Base-by-base conservation (phyloP, 169 alveolate species). In the Amoebophrya sp. region DNA sequence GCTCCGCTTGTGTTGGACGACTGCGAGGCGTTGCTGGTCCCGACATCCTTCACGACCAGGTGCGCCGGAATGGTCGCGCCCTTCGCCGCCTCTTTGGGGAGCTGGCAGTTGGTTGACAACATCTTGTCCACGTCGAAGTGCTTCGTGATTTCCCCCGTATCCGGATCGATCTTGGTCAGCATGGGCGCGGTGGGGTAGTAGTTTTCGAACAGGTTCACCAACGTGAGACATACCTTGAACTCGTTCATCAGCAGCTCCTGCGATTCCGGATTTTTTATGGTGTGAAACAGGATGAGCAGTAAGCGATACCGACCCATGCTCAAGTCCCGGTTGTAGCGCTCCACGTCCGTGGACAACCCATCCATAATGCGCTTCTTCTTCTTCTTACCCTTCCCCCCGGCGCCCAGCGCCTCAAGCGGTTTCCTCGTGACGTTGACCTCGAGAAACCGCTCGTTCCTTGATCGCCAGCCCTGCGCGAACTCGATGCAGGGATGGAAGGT, bases 21-120 rank as follows among this genome's bases (percentile, higher is more conserved):
- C n/a, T n/a, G n/a, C 7, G 29, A 12, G 66, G 29, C 18, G 18
- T 7, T 18, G 7, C 18, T 47, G 29, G 7, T 18, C 10, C 1
- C 32, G 1, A 7, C 83, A 2, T 18, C 35, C 29, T 18, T 2
- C 39, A n/a, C 12, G 29, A 66, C 39, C 35, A 7, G 35, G 38
- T 18, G 35, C 83, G 83, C 83, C 18, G 83, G 83, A 25, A 66
- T 66, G 83, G 83, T 66, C 83, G 83, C 83, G 32, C 83, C 83
- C 35, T n/a, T 66, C 35, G 32, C 32, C 35, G 35, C 35, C 18
- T 66, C 83, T 66, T 66, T 66, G 32, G 12, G 83, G 32, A 66
- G 83, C 39, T 25, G 35, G 83, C 83, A 66, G 10, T 18, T 25
- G 29, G 7, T 47, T 18, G 66, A 47, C 66, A 47, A 18, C 7